Evolutionary conservation across 805 yeast genomes (phyloP).

Genomic region (Pichia insulana): DNA sequence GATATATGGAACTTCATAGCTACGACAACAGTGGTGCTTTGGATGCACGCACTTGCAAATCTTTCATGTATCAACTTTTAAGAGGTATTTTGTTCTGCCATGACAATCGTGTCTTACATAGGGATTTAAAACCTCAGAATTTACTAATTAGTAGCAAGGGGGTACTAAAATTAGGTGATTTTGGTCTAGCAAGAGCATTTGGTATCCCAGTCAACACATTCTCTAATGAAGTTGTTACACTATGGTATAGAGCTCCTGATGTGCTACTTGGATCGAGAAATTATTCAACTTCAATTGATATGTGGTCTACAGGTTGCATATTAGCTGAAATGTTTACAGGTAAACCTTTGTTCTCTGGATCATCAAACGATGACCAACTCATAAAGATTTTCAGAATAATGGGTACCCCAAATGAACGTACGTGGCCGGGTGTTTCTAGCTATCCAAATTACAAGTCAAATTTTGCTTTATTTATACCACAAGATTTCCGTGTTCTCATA

Average conservation of each 20-base stretch:
- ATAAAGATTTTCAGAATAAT: slow-evolving; percentile 82
- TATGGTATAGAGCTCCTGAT: slow-evolving; percentile 98
- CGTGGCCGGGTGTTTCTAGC: slow-evolving; percentile 95
- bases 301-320: slow-evolving; percentile 98
- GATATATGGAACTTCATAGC: slow-evolving; percentile 64
- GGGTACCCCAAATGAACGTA: slow-evolving; percentile 94
- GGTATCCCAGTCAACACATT: slow-evolving; percentile 97
- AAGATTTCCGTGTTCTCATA: slow-evolving; percentile 64
- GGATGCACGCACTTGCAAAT: slow-evolving; percentile 65
- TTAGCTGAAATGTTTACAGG: slow-evolving; percentile 99
- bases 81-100: slow-evolving; percentile 85
- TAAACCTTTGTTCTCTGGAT: slow-evolving; percentile 91
- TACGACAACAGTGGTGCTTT: slow-evolving; percentile 50
- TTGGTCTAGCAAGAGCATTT: slow-evolving; percentile 94
- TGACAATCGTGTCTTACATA: slow-evolving; percentile 73
- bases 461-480: slow-evolving; percentile 82
- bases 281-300: slow-evolving; percentile 92
- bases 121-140: slow-evolving; percentile 93
- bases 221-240: slow-evolving; percentile 93
- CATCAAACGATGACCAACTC: slow-evolving; percentile 92
- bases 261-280: slow-evolving; percentile 91
- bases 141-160: slow-evolving; percentile 83
- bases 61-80: slow-evolving; percentile 89
- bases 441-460: slow-evolving; percentile 80
- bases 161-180: slow-evolving; percentile 88